Percentiles rank a stretch among this genome's conserved stretches.
phyloP scores from a whole-genome alignment of 345 rosid species.

The Linum trigynum region DNA sequence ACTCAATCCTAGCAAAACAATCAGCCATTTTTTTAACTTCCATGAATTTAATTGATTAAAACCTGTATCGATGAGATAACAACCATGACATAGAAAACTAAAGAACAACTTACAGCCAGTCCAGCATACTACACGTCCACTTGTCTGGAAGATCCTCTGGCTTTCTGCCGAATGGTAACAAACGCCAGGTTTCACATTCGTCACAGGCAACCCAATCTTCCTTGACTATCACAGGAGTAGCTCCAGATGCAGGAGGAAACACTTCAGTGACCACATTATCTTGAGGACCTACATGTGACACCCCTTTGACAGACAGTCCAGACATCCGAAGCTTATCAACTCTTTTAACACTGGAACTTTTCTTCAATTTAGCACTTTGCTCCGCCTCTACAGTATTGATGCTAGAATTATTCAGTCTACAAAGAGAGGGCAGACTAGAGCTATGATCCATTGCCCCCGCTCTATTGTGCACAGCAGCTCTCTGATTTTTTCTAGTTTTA shows the following conservation, averaged over 20 bases:
- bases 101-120: conserved; percentile 66
- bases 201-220: conserved; percentile 63
- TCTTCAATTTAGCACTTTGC: conserved; percentile 24
- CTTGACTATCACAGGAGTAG: conserved; percentile 18
- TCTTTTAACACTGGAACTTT: conserved; percentile 21
- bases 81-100: background rate
- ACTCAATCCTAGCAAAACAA: too few species aligned
- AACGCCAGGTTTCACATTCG: conserved; percentile 58
- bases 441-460: conserved; percentile 11
- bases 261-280: conserved; percentile 26
- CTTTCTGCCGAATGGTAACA: conserved; percentile 41
- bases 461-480: conserved; percentile 17
- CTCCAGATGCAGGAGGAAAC: conserved; percentile 25
- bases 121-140: conserved; percentile 72
- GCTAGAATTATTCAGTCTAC: conserved; percentile 20
- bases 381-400: conserved; percentile 16
- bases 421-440: conserved; percentile 5
- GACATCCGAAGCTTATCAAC: conserved; percentile 19
- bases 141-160: conserved; percentile 52
- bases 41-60: too few species aligned
- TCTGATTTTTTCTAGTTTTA: conserved; percentile 18
- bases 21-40: too few species aligned
- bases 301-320: conserved; percentile 23
- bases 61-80: background rate
- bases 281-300: conserved; percentile 14